Base-by-base conservation (phyloP, 75 land plant species). In the Cupressus sempervirens region DNA sequence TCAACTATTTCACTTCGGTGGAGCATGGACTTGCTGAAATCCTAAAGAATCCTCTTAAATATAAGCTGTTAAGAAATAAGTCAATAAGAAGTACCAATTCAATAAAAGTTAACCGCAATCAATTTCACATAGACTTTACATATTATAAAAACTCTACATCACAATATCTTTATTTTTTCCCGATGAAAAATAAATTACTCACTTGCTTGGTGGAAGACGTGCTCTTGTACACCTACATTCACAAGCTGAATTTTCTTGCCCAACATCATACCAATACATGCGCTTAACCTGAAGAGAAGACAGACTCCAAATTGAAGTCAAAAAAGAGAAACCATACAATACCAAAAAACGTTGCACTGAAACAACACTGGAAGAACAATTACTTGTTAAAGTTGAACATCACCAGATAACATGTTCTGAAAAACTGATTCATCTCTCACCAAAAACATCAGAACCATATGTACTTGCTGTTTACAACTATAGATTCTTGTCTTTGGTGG, bases 181-280 rank as follows among this genome's bases (percentile, higher is more conserved):
- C n/a, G 26, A 72, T 30, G 32, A 72, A 30, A 50, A 15, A 15
- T 76, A 40, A n/a, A 29, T n/a, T 84, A 85, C 86, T 84, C 81
- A 94, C 98, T 87, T 95, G 98, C 98, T 96, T 26, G 97, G 91
- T 53, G 94, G 95, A 82, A 96, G 84, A 9, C 88, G 87, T 29
- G 98, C 98, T 85, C 98, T 89, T 26, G 89, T 91, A 50, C 92
- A 96, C 87, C 95, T 88, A 84, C 98, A 96, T 84, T 96, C 98
- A 86, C 98, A 96, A 29, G 88, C 53, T 86, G 94, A 91, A 81
- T 83, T 90, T 67, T 93, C 72, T 81, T 90, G 88, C 83, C 91
- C 93, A 56, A 91, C 67, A 18, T 53, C 89, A 84, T 89, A 96
- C 98, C 98, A 96, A 54, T 91, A 93, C 91, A 95, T 86, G 81